Percentiles rank a stretch among this genome's conserved stretches.
phyloP scores from a whole-genome alignment of 1,284 basidiomycete genomes.

The Lignosus rhinocerotis region DNA sequence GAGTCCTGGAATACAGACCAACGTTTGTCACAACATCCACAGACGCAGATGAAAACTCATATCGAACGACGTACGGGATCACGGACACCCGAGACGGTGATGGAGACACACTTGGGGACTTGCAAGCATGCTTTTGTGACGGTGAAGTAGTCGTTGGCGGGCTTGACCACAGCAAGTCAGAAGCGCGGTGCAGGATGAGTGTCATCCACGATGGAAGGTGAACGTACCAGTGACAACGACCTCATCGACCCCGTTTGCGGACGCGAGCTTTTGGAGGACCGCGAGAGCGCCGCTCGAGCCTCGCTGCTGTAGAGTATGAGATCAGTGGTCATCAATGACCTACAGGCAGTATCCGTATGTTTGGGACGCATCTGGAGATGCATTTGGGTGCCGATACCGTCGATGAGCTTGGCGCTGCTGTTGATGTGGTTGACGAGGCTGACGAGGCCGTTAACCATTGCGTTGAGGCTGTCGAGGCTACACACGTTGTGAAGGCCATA shows the following conservation, averaged over 20 bases:
- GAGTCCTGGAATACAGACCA: slow-evolving; percentile 38
- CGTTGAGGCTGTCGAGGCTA: slow-evolving; percentile 32
- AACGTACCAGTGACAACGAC: slow-evolving; percentile 47
- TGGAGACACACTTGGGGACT: slow-evolving; percentile 44
- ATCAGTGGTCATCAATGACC: not conserved
- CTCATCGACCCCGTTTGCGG: slow-evolving; percentile 42
- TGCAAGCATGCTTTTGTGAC: slow-evolving; percentile 51
- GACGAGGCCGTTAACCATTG: slow-evolving; percentile 34
- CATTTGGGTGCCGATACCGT: slow-evolving; percentile 38
- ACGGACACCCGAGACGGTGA: slow-evolving; percentile 51
- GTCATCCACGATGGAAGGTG: too few species aligned
- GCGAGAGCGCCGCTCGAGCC: slow-evolving; percentile 41
- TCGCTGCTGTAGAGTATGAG: slow-evolving; percentile 28
- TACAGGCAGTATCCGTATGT: too few species aligned
- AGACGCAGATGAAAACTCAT: not conserved
- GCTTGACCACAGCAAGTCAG: not conserved
- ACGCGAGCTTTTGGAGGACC: slow-evolving; percentile 37
- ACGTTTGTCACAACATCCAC: not conserved
- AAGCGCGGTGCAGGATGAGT: not conserved
- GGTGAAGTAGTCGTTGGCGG: slow-evolving; percentile 43
- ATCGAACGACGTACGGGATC: slow-evolving; percentile 38
- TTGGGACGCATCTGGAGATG: slow-evolving; percentile 29
- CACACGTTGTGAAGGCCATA: not conserved
- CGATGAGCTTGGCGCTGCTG: slow-evolving; percentile 33
- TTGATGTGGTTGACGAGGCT: slow-evolving; percentile 36